phyloP scores from a whole-genome alignment of 768 basidiomycete genomes.

The button mushroom (Agaricus bisporus) region DNA sequence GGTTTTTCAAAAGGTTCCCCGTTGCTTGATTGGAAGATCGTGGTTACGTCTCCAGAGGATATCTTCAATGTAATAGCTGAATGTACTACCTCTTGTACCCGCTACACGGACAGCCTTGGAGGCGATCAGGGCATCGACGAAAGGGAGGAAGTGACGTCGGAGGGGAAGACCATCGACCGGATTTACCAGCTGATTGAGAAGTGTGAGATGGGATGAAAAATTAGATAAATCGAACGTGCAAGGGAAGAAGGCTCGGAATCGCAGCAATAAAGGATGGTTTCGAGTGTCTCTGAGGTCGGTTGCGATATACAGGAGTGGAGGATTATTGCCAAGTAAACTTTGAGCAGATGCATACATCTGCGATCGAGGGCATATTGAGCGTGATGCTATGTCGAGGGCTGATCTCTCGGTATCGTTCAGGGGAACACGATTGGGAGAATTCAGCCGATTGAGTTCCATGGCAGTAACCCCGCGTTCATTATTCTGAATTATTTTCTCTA shows the following conservation, averaged over 20 bases:
- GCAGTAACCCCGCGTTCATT: background rate
- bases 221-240: slow-evolving; percentile 22
- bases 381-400: background rate
- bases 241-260: slow-evolving; percentile 21
- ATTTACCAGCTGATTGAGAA: slow-evolving; percentile 16
- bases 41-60: slow-evolving; percentile 62
- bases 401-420: slow-evolving; percentile 2
- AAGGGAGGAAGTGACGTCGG: slow-evolving; percentile 37
- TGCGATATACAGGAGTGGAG: slow-evolving; percentile 18
- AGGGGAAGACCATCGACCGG: slow-evolving; percentile 21
- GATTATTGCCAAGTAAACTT: slow-evolving; percentile 6
- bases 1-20: slow-evolving; percentile 28
- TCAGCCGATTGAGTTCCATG: background rate
- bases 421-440: background rate
- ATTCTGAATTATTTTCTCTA: slow-evolving; percentile 13
- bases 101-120: slow-evolving; percentile 51
- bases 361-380: slow-evolving; percentile 8
- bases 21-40: slow-evolving; percentile 40
- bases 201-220: slow-evolving; percentile 14
- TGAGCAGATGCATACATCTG: background rate
- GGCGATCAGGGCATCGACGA: slow-evolving; percentile 68
- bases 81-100: slow-evolving; percentile 73
- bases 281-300: slow-evolving; percentile 20
- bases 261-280: slow-evolving; percentile 17
- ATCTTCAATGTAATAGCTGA: slow-evolving; percentile 62